Evolutionary conservation across 2,329 filamentous ascomycete species (phyloP).

Genomic region (Claviceps maximensis): DNA sequence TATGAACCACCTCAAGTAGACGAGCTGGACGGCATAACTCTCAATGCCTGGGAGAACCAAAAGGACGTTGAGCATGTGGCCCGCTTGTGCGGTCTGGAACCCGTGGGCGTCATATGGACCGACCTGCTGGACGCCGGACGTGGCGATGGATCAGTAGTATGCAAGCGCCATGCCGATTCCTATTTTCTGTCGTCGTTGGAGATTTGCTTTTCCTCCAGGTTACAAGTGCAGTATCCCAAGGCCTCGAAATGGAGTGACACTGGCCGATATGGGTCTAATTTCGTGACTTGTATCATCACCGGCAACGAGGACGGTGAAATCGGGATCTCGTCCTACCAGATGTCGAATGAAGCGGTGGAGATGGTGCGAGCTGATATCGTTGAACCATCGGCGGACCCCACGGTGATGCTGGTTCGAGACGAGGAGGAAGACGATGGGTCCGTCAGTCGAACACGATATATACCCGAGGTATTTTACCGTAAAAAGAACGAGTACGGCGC

Average conservation of each 20-base stretch:
- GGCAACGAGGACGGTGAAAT: constrained; percentile 85
- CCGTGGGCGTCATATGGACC: constrained; percentile 87
- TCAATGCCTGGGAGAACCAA: constrained; percentile 77
- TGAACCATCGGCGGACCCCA: constrained; percentile 86
- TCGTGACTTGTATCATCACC: constrained; percentile 92
- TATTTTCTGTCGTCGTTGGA: constrained; percentile 91
- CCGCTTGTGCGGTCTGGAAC: constrained; percentile 69
- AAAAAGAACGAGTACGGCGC: constrained; percentile 92
- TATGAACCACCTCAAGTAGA: constrained; percentile 90
- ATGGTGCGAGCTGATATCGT: constrained; percentile 94
- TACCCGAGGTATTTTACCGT: constrained; percentile 94
- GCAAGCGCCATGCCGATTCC: constrained; percentile 90
- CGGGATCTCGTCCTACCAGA: constrained; percentile 81
- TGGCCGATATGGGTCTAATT: constrained; percentile 86
- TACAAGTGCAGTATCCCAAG: constrained; percentile 81
- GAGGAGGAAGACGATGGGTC: constrained; percentile 73
- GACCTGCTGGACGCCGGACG: constrained; percentile 73
- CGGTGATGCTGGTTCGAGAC: constrained; percentile 84
- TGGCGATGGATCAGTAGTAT: constrained; percentile 75
- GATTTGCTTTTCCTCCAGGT: constrained; percentile 73
- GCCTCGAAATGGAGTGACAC: constrained; percentile 95
- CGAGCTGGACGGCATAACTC: constrained; percentile 76
- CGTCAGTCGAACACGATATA: constrained; percentile 64
- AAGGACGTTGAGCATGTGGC: constrained; percentile 70
- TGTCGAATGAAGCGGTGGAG: constrained; percentile 87